Percentiles rank a stretch among this genome's conserved stretches.
phyloP scores from a whole-genome alignment of 1,284 basidiomycete species.

The Xerocomus cyaneibrunnescens region DNA sequence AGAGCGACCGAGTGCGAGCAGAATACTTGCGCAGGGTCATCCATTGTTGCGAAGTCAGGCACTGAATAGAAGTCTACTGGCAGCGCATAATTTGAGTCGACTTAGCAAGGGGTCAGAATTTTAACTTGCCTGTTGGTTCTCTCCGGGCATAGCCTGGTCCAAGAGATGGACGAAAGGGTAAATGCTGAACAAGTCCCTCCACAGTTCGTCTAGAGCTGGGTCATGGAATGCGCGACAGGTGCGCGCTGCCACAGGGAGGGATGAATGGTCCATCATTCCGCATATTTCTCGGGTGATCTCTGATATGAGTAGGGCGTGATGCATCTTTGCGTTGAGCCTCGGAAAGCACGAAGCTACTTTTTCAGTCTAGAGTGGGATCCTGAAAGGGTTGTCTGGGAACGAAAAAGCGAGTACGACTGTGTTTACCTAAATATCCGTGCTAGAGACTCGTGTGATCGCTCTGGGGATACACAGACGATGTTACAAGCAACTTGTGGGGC shows the following conservation, averaged over 20 bases:
- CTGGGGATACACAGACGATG: too few relatives aligned
- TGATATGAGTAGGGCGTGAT: slow-evolving; percentile 26
- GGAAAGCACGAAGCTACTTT: neutral
- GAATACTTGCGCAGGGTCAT: slow-evolving; percentile 24
- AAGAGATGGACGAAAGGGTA: slow-evolving; percentile 27
- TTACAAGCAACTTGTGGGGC: too few relatives aligned
- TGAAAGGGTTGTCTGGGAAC: slow-evolving; percentile 2
- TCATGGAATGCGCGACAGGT: slow-evolving; percentile 27
- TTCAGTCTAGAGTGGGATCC: neutral
- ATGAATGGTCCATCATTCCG: slow-evolving; percentile 6
- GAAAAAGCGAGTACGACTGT: neutral
- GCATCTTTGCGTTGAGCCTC: slow-evolving; percentile 19
- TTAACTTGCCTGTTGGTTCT: slow-evolving; percentile 15
- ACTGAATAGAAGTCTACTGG: neutral
- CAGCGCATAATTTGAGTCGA: neutral
- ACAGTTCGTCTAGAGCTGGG: slow-evolving; percentile 29
- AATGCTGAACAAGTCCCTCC: slow-evolving; percentile 23
- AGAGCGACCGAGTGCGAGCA: slow-evolving; percentile 19
- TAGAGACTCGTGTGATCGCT: slow-evolving; percentile 12
- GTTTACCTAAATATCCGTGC: slow-evolving; percentile 25
- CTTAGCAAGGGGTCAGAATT: neutral
- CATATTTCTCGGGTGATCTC: slow-evolving; percentile 24
- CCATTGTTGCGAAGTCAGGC: slow-evolving; percentile 16
- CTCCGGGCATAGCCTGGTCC: neutral
- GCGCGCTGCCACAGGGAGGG: slow-evolving; percentile 22